A percentile compares a stretch with the other conserved stretches of the same genome.
These are phyloP conservation scores for Aspergillus fumigatiaffinis DNA, from an alignment of 2,329 filamentous ascomycete genomes.

Conservation along the genomic window DNA sequence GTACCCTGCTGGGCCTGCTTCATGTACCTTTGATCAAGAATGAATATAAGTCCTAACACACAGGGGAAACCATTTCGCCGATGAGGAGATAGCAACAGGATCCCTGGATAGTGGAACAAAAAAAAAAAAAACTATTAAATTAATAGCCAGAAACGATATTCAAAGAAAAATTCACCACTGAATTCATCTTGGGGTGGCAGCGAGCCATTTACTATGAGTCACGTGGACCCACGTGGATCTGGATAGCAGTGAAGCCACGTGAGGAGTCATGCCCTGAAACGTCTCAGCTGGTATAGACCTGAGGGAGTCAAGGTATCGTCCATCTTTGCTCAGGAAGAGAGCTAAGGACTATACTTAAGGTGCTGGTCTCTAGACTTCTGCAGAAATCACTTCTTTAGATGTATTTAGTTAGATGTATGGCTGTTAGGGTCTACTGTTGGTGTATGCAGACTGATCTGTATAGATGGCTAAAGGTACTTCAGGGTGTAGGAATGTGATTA, in stretches of 20 bases:
- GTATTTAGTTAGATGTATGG: not conserved
- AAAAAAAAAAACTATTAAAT: too few relatives aligned
- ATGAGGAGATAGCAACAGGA: not conserved
- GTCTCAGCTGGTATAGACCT: not conserved
- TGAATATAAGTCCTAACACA: not conserved
- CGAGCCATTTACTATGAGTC: not conserved
- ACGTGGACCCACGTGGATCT: not conserved
- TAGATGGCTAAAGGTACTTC: not conserved
- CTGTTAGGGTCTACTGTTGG: not conserved
- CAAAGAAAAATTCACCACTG: not conserved
- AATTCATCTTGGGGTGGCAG: not conserved
- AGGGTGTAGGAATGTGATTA: not conserved
- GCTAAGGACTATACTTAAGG: not conserved
- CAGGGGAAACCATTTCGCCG: too few relatives aligned
- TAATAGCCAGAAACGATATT: not conserved
- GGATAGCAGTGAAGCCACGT: not conserved
- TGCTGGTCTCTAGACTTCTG: not conserved
- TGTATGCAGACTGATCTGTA: not conserved
- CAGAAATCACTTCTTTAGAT: not conserved
- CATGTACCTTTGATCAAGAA: not conserved
- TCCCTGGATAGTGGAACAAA: not conserved
- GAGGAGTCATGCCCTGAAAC: not conserved
- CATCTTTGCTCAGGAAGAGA: not conserved
- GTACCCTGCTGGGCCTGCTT: not conserved
- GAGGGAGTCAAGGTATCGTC: not conserved